These are phyloP conservation scores for Kwoniella pini DNA, from an alignment of 768 basidiomycete species.

Conservation along the genomic window DNA sequence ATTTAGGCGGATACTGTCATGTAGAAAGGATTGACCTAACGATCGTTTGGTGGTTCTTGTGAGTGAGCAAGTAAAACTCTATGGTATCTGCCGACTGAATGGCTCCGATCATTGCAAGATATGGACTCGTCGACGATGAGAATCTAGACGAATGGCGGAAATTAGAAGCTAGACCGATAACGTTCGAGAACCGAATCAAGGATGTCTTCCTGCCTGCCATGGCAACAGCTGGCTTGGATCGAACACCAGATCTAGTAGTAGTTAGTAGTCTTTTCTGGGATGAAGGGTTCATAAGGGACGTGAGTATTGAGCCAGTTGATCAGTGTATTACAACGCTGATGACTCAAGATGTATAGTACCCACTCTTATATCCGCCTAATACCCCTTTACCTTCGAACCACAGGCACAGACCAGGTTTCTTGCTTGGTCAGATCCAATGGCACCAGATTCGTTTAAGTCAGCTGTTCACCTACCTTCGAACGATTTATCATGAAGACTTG, in stretches of 20 bases:
- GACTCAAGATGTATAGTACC: neutral
- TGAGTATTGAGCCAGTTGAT: slow-evolving; percentile 13
- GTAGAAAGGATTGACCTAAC: slow-evolving; percentile 23
- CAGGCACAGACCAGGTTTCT: slow-evolving; percentile 15
- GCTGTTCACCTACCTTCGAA: slow-evolving; percentile 19
- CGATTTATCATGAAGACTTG: slow-evolving; percentile 14
- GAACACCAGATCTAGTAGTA: slow-evolving; percentile 27
- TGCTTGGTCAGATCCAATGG: slow-evolving; percentile 28
- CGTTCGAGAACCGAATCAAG: slow-evolving; percentile 29
- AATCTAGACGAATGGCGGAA: slow-evolving; percentile 15
- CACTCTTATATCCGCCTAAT: neutral
- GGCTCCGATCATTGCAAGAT: neutral
- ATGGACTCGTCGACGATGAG: slow-evolving; percentile 34
- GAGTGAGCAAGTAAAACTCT: too few species aligned
- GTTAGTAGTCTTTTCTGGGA: slow-evolving; percentile 37
- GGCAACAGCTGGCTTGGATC: neutral
- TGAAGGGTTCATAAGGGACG: slow-evolving; percentile 29
- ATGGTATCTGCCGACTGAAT: too few species aligned
- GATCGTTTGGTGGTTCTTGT: slow-evolving; percentile 35
- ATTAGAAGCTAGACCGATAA: slow-evolving; percentile 20
- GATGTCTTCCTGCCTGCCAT: slow-evolving; percentile 25
- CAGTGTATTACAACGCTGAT: neutral
- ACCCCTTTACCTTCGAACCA: neutral
- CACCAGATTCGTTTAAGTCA: slow-evolving; percentile 22
- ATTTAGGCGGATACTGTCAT: slow-evolving; percentile 25